Conservation (phyloP, 495 filamentous ascomycete species). For the Aspergillus conjunctus region DNA sequence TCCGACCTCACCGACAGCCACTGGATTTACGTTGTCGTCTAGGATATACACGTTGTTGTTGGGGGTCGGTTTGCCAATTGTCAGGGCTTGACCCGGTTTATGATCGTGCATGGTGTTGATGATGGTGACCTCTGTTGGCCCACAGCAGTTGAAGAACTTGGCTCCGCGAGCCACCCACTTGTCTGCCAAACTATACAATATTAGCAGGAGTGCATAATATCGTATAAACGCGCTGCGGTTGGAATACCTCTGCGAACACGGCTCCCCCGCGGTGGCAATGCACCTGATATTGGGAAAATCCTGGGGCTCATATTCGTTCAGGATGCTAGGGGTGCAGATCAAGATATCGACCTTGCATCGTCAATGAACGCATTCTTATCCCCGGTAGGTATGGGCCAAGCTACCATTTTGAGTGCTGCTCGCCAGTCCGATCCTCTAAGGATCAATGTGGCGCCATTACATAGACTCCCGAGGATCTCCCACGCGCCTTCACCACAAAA, state of each 20-base stretch:
- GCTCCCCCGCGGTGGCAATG: constrained; percentile 17
- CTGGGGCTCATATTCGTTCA: constrained; percentile 2
- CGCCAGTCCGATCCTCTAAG: constrained; percentile 11
- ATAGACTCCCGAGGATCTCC: constrained; percentile 13
- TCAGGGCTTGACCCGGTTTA: constrained; percentile 1
- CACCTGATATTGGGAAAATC: constrained; percentile 15
- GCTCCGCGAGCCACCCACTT: constrained; percentile 10
- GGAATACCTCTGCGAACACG: constrained; percentile 15
- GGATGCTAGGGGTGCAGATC: constrained; percentile 19
- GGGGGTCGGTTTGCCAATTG: constrained; percentile 14
- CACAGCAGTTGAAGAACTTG: constrained; percentile 17
- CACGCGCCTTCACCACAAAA: constrained; percentile 7
- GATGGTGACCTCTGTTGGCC: constrained; percentile 16
- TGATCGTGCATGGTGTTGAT: constrained; percentile 20
- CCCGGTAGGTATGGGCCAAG: neutral
- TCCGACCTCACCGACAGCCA: constrained; percentile 6
- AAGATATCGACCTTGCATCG: constrained; percentile 8
- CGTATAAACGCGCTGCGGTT: too few species aligned
- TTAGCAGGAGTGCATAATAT: too few species aligned
- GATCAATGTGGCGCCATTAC: constrained; percentile 13
- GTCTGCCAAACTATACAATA: constrained; percentile 16
- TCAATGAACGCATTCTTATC: neutral
- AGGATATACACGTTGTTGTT: constrained; percentile 19
- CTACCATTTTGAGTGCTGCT: constrained; percentile 5
- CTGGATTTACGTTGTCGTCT: neutral